Evolutionary conservation across 2,329 filamentous ascomycete genomes (phyloP).

Genomic region (Pseudogymnoascus verrucosus): DNA sequence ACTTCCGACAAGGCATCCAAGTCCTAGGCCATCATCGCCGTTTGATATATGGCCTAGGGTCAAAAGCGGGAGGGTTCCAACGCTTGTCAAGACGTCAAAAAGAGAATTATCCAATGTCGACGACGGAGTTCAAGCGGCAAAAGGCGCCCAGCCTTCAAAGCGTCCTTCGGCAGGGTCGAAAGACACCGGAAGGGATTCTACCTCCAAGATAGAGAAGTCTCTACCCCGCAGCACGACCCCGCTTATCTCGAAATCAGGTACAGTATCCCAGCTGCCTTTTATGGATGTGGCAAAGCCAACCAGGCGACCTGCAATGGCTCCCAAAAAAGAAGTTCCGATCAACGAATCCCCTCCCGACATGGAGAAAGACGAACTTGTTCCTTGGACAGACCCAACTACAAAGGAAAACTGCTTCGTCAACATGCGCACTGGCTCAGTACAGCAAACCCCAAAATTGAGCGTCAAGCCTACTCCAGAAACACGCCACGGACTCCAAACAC

Average conservation of each 20-base stretch:
- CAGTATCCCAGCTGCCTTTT: slow-evolving; percentile 39
- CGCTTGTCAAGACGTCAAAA: neutral
- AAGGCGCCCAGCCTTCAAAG: neutral
- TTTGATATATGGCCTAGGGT: slow-evolving; percentile 33
- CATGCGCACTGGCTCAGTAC: slow-evolving; percentile 44
- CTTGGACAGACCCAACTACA: slow-evolving; percentile 57
- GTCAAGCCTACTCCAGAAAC: neutral
- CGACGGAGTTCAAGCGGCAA: neutral
- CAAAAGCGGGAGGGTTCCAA: slow-evolving; percentile 25
- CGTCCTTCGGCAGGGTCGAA: neutral
- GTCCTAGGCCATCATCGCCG: slow-evolving; percentile 20
- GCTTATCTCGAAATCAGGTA: slow-evolving; percentile 35
- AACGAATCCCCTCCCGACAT: neutral
- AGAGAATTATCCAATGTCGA: neutral
- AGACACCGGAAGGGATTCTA: neutral
- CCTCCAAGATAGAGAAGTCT: neutral
- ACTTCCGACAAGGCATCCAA: neutral
- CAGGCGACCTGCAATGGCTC: slow-evolving; percentile 1
- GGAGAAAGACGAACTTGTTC: slow-evolving; percentile 32
- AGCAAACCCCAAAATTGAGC: neutral
- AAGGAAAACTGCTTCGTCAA: slow-evolving; percentile 45
- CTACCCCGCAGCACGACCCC: slow-evolving; percentile 11
- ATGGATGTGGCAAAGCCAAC: slow-evolving; percentile 25
- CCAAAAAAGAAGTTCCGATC: slow-evolving; percentile 1
- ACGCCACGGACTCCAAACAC: neutral